phyloP scores from a whole-genome alignment of 805 yeast genomes.

The Cyberlindnera euphorbiiphila region DNA sequence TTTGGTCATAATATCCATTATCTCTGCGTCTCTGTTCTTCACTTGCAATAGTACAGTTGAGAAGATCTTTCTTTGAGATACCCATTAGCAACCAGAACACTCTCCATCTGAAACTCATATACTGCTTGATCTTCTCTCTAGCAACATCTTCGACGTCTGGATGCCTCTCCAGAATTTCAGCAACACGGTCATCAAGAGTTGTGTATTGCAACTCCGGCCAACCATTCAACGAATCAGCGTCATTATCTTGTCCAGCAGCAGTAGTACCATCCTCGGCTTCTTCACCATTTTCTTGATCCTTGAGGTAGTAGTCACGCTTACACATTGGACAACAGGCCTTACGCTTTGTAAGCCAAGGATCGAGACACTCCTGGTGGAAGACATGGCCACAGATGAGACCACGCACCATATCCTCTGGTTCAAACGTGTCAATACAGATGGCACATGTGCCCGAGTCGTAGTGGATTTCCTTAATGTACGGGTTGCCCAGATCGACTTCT shows the following conservation, averaged over 20 bases:
- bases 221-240: constrained; percentile 15
- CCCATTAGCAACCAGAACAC: constrained; percentile 59
- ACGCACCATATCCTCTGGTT: constrained; percentile 60
- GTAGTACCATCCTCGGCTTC: constrained; percentile 6
- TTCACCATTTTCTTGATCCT: constrained; percentile 20
- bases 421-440: constrained; percentile 67
- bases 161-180: constrained; percentile 38
- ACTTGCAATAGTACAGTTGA: constrained; percentile 44
- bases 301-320: constrained; percentile 57
- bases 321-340: constrained; percentile 85
- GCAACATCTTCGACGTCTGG: constrained; percentile 45
- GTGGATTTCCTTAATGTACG: constrained; percentile 33
- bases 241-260: constrained; percentile 31
- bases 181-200: constrained; percentile 41
- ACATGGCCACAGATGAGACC: constrained; percentile 81
- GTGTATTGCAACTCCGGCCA: constrained; percentile 33
- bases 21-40: constrained; percentile 14
- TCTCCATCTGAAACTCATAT: constrained; percentile 29
- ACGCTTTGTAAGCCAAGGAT: constrained; percentile 74
- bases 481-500: constrained; percentile 22
- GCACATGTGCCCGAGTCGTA: constrained; percentile 72
- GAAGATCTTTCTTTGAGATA: constrained; percentile 42
- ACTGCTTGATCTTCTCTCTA: constrained; percentile 34
- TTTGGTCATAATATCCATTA: neutral
- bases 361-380: constrained; percentile 74